Evolutionary conservation across 2,329 filamentous ascomycete genomes (phyloP).

Genomic region (Coniochaeta sp.): DNA sequence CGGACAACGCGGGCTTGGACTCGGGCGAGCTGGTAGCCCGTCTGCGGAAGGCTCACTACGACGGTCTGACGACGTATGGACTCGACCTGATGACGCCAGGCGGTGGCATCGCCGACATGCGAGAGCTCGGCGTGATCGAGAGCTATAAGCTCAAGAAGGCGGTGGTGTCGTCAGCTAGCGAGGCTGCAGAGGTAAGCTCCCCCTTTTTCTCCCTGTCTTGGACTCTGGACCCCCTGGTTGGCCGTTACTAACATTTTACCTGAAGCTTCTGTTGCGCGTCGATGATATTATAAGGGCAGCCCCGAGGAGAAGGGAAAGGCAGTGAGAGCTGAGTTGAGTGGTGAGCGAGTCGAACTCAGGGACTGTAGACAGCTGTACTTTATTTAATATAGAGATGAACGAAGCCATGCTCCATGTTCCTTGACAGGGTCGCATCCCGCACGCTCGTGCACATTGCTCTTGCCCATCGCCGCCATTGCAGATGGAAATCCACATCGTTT

Average conservation of each 20-base stretch:
- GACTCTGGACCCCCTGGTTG: background rate
- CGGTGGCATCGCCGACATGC: constrained; percentile 91
- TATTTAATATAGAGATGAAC: background rate
- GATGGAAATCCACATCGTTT: no score
- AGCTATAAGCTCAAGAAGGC: constrained; percentile 98
- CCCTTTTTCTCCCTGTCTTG: background rate
- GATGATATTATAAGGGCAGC: constrained; percentile 97
- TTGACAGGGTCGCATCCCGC: background rate
- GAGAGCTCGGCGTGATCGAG: constrained; percentile 89
- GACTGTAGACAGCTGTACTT: background rate
- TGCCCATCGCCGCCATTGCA: background rate
- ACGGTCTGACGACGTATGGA: constrained; percentile 86
- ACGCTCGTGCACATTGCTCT: background rate
- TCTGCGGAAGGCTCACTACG: constrained; percentile 88
- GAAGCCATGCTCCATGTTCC: background rate
- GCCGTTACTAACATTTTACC: constrained; percentile 13
- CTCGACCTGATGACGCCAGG: constrained; percentile 84
- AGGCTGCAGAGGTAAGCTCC: constrained; percentile 81
- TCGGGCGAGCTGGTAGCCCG: constrained; percentile 89
- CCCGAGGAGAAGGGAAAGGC: constrained; percentile 70
- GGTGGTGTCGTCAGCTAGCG: constrained; percentile 93
- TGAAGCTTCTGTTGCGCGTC: constrained; percentile 80
- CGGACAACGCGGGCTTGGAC: constrained; percentile 95
- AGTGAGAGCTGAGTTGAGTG: constrained; percentile 4
- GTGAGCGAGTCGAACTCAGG: background rate